Evolutionary conservation across 768 basidiomycete species (phyloP).

Genomic region (Mycena sanguinolenta): DNA sequence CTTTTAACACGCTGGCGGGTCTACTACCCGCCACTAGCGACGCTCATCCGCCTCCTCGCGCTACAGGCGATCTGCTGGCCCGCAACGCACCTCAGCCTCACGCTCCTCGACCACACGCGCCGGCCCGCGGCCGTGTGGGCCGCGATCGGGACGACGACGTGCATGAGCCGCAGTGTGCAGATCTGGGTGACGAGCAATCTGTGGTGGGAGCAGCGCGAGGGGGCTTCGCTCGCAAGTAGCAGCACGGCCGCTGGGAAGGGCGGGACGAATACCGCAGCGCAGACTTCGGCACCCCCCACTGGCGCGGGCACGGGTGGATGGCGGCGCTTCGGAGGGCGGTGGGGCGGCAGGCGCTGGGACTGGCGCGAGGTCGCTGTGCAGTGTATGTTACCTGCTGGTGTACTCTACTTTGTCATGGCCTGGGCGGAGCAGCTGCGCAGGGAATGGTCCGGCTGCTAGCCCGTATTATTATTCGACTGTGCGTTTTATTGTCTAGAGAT

Average conservation of each 20-base stretch:
- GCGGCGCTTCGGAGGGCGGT: conserved; percentile 61
- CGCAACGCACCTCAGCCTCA: conserved; percentile 88
- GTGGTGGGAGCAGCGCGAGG: conserved; percentile 58
- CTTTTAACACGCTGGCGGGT: conserved; percentile 91
- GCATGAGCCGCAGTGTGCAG: conserved; percentile 84
- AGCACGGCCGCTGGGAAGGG: conserved; percentile 15
- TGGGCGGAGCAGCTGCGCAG: conserved; percentile 72
- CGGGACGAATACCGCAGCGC: conserved; percentile 6
- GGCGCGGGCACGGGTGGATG: conserved; percentile 44
- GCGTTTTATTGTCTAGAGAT: conserved; percentile 10
- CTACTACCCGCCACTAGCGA: conserved; percentile 90
- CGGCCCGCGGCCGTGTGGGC: conserved; percentile 93
- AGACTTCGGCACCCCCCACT: not conserved
- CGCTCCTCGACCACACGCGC: conserved; percentile 73
- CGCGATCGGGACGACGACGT: conserved; percentile 90
- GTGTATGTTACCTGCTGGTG: conserved; percentile 80
- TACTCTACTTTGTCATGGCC: conserved; percentile 85
- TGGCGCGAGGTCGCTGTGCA: conserved; percentile 79
- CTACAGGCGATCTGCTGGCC: conserved; percentile 98
- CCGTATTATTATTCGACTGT: conserved; percentile 9
- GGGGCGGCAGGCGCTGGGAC: conserved; percentile 82
- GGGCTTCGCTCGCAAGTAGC: conserved; percentile 28
- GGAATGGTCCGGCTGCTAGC: conserved; percentile 50
- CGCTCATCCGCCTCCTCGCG: conserved; percentile 91
- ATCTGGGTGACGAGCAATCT: conserved; percentile 98